These are phyloP conservation scores for Helianthus annuus DNA, from an alignment of 129 eudicot species.

Conservation along the genomic window DNA sequence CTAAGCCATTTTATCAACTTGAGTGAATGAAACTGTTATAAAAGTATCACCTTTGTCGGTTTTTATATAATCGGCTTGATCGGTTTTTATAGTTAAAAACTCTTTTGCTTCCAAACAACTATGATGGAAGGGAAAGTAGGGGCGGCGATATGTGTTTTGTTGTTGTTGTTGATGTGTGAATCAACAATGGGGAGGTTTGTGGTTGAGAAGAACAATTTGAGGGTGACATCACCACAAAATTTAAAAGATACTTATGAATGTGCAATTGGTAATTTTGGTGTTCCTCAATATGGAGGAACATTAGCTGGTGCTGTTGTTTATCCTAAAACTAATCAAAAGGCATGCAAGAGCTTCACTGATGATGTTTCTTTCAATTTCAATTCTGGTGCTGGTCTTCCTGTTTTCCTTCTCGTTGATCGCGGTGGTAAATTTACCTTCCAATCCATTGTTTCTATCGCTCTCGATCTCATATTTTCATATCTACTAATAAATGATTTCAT, in stretches of 20 bases:
- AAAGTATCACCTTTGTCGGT: not conserved
- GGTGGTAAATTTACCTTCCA: slow-evolving; percentile 40
- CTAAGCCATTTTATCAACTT: not conserved
- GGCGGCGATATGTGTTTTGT: slow-evolving; percentile 25
- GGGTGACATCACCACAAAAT: slow-evolving; percentile 52
- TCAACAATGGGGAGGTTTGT: slow-evolving; percentile 49
- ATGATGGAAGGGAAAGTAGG: slow-evolving; percentile 32
- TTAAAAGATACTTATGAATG: slow-evolving; percentile 51
- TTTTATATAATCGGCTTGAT: slow-evolving; percentile 10
- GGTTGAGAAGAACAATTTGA: slow-evolving; percentile 61
- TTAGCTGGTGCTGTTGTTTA: slow-evolving; percentile 56
- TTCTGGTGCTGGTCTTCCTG: slow-evolving; percentile 54
- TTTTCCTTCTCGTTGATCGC: slow-evolving; percentile 58
- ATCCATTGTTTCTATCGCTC: slow-evolving; percentile 2
- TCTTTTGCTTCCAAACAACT: slow-evolving; percentile 13
- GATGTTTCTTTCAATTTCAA: slow-evolving; percentile 51
- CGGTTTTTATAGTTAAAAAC: slow-evolving; percentile 14
- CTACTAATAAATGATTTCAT: not conserved
- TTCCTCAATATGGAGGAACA: slow-evolving; percentile 62
- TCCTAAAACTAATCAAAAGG: slow-evolving; percentile 48
- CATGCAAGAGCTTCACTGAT: slow-evolving; percentile 47
- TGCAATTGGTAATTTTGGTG: slow-evolving; percentile 69
- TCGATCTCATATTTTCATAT: not conserved
- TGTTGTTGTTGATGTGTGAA: slow-evolving; percentile 26
- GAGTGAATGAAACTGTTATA: not conserved